Conservation (phyloP, 169 alveolate genomes). For the Cardiosporidium cionae region DNA sequence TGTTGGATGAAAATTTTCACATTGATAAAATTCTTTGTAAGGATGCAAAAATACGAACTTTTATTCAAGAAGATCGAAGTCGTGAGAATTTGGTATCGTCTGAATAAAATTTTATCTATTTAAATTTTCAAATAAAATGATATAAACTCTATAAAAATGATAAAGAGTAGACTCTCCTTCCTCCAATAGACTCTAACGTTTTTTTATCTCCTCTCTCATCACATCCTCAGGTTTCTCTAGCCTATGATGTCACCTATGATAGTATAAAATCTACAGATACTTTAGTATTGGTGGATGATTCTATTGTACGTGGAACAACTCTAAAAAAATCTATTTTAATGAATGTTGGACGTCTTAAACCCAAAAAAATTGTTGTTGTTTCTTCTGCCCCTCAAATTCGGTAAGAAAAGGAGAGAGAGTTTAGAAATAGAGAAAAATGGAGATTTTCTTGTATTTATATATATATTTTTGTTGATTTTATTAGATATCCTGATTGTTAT, state of each 20-base stretch:
- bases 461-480: not conserved
- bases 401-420: too few species aligned
- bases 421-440: too few species aligned
- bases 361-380: slow-evolving; percentile 19
- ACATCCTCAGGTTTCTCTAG: not conserved
- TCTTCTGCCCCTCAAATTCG: slow-evolving; percentile 15
- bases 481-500: slow-evolving; percentile 13
- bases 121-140: too few species aligned
- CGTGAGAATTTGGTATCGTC: not conserved
- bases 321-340: slow-evolving; percentile 34
- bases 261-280: slow-evolving; percentile 7
- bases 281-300: slow-evolving; percentile 38
- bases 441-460: not conserved
- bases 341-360: slow-evolving; percentile 29
- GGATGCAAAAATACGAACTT: slow-evolving; percentile 42
- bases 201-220: too few species aligned
- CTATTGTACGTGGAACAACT: slow-evolving; percentile 43
- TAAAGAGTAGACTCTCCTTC: too few species aligned
- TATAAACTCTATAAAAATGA: too few species aligned
- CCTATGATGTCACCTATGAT: slow-evolving; percentile 9
- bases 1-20: too few species aligned
- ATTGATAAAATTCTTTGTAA: slow-evolving; percentile 34
- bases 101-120: too few species aligned
- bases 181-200: too few species aligned
- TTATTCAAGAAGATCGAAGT: slow-evolving; percentile 32